phyloP scores from a whole-genome alignment of 345 rosid genomes.

The Xanthoceras sorbifolium region DNA sequence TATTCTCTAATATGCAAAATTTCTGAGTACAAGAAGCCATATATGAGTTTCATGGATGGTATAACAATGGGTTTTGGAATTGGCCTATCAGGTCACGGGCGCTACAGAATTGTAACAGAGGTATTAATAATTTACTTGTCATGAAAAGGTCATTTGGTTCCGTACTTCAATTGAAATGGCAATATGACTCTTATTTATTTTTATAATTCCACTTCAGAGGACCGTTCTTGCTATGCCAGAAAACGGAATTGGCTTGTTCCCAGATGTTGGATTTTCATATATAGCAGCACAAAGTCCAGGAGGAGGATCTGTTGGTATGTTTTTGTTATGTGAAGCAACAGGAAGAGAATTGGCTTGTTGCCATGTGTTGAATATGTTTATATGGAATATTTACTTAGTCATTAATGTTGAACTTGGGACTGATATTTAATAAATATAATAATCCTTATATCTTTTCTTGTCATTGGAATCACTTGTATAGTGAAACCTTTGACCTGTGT shows the following conservation, averaged over 20 bases:
- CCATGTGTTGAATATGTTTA: not conserved
- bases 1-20: slow-evolving; percentile 89
- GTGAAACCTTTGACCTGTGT: not conserved
- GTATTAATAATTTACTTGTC: slow-evolving; percentile 32
- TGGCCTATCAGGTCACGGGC: slow-evolving; percentile 96
- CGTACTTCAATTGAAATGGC: not conserved
- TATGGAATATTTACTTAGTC: not conserved
- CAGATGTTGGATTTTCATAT: slow-evolving; percentile 93
- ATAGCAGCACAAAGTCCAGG: slow-evolving; percentile 93
- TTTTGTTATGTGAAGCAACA: slow-evolving; percentile 6
- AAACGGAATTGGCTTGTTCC: slow-evolving; percentile 95
- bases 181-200: slow-evolving; percentile 3
- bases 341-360: not conserved
- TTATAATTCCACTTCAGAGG: slow-evolving; percentile 37
- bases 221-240: slow-evolving; percentile 97
- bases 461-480: not conserved
- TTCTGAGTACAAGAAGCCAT: slow-evolving; percentile 81
- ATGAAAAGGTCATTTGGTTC: slow-evolving; percentile 5
- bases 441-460: not conserved
- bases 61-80: slow-evolving; percentile 94
- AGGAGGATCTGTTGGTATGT: slow-evolving; percentile 86
- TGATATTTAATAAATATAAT: not conserved
- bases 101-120: slow-evolving; percentile 85
- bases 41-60: slow-evolving; percentile 91
- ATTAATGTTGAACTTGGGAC: not conserved